These are phyloP conservation scores for Yamadazyma mexicana DNA, from an alignment of 1,139 yeast species.

Conservation along the genomic window DNA sequence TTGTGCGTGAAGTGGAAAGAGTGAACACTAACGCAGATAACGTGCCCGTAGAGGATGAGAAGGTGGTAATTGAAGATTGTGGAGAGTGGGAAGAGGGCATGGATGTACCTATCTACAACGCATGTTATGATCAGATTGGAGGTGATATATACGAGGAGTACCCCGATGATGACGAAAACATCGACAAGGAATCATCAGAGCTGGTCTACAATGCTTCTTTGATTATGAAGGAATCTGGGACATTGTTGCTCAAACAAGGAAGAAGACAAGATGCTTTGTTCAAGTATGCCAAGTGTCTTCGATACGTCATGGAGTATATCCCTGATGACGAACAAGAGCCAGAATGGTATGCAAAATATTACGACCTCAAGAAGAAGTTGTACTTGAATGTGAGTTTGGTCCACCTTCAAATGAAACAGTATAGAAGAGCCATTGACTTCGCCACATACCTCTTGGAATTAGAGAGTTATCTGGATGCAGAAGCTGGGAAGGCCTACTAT, in stretches of 20 bases:
- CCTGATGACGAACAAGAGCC: constrained; percentile 71
- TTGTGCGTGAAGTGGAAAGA: constrained; percentile 63
- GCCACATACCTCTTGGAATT: constrained; percentile 57
- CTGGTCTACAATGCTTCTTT: constrained; percentile 51
- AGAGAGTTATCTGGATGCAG: constrained; percentile 34
- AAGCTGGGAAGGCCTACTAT: constrained; percentile 61
- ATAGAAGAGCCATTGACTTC: constrained; percentile 48
- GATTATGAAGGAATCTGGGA: constrained; percentile 67
- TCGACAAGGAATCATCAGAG: constrained; percentile 58
- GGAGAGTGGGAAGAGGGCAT: constrained; percentile 63
- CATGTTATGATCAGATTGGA: constrained; percentile 59
- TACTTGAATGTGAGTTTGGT: constrained; percentile 62
- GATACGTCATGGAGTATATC: constrained; percentile 67
- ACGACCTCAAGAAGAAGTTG: constrained; percentile 57
- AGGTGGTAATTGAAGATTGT: constrained; percentile 56
- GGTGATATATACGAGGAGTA: constrained; percentile 74
- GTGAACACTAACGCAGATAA: constrained; percentile 43
- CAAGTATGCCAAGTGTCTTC: constrained; percentile 62
- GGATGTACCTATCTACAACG: constrained; percentile 58
- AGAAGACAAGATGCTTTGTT: constrained; percentile 50
- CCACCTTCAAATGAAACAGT: constrained; percentile 48
- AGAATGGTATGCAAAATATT: constrained; percentile 49
- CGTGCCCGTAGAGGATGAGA: constrained; percentile 31
- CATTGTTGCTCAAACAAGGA: constrained; percentile 55
- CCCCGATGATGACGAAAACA: constrained; percentile 66